Evolutionary conservation across 2,329 filamentous ascomycete species (phyloP), one percentile per base, ranked within the genome.

Genomic region (Scleromitrula shiraiana): DNA sequence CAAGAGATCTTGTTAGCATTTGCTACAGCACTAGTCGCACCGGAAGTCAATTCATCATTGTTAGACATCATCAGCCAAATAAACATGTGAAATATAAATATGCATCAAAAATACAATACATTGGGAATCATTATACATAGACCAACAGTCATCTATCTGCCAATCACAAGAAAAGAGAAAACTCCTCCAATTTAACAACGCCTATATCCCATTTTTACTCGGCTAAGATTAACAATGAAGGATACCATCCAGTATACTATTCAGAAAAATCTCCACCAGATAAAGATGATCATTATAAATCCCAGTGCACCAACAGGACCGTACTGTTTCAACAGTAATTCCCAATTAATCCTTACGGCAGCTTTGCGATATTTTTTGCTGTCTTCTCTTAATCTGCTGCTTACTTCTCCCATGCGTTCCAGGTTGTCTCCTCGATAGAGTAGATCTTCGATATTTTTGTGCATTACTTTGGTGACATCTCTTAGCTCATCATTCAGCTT

Each of bases 401-500:
- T 94, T 64, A 96, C 85, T 71, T 97, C 91, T 53, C 93, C 91
- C 93, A 98, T 98, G 62, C 89, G 80, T 70, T 98, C 93, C 58
- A 98, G 70, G 61, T 83, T 93, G 66, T 98, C 93, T 23, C 93
- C 93, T 53, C 94, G 76, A 66, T 98, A 98, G 45, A 98, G 73
- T 63, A 98, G 71, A 67, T 98, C 93, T 74, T 98, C 93, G 59
- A 98, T 97, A 68, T 98, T 98, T 79, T 97, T 97, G 48, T 90
- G 97, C 94, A 98, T 98, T 64, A 98, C 90, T 71, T 96, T 90
- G 1, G 93, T 97, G 47, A 98, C 94, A 68, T 97, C 93, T 66
- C 90, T 85, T 56, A 98, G 78, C 75, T 98, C 94, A 64, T 96
- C 88, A 64, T 98, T 97, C 56, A 98, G 75, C 70, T 91, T 89